These are phyloP conservation scores for Plectosphaerella plurivora DNA, from an alignment of 2,329 filamentous ascomycete species.

Conservation along the genomic window DNA sequence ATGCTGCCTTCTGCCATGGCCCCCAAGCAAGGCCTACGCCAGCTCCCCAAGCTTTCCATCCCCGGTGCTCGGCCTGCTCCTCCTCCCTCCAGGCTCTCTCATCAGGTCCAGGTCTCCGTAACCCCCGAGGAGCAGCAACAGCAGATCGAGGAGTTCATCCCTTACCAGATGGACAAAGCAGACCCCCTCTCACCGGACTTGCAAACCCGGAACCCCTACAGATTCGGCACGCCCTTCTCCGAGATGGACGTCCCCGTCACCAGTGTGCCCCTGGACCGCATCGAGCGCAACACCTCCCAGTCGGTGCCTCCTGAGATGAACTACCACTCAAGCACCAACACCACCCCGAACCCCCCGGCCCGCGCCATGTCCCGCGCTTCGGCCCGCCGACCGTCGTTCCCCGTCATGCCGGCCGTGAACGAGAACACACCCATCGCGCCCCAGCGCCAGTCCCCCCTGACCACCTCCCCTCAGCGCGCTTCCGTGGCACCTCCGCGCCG, in stretches of 20 bases:
- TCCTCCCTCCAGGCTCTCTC: conserved; percentile 20
- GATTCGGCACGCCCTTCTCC: conserved; percentile 81
- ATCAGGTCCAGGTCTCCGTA: conserved; percentile 18
- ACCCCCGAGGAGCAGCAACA: conserved; percentile 16
- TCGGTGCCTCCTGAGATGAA: conserved; percentile 94
- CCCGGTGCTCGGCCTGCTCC: conserved; percentile 25
- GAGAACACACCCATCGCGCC: conserved; percentile 48
- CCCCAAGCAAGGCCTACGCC: conserved; percentile 52
- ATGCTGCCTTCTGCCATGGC: conserved; percentile 43
- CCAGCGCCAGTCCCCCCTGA: conserved; percentile 25
- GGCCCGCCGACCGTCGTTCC: conserved; percentile 62
- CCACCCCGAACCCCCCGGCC: conserved; percentile 24
- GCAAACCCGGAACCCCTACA: conserved; percentile 59
- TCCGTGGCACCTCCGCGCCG: conserved; percentile 42
- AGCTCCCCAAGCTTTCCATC: conserved; percentile 59
- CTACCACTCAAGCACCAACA: conserved; percentile 46
- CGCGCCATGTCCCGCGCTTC: conserved; percentile 53
- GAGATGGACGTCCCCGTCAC: conserved; percentile 87
- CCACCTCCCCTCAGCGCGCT: conserved; percentile 24
- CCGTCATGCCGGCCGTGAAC: conserved; percentile 63
- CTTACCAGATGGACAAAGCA: conserved; percentile 47
- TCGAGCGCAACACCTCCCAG: conserved; percentile 76
- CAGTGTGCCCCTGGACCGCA: conserved; percentile 63
- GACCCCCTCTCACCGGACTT: conserved; percentile 51
- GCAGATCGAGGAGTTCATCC: conserved; percentile 30